Evolutionary conservation across 1,284 basidiomycete species (phyloP), one percentile per base, ranked within the genome.

Genomic region (Trametes pubescens): DNA sequence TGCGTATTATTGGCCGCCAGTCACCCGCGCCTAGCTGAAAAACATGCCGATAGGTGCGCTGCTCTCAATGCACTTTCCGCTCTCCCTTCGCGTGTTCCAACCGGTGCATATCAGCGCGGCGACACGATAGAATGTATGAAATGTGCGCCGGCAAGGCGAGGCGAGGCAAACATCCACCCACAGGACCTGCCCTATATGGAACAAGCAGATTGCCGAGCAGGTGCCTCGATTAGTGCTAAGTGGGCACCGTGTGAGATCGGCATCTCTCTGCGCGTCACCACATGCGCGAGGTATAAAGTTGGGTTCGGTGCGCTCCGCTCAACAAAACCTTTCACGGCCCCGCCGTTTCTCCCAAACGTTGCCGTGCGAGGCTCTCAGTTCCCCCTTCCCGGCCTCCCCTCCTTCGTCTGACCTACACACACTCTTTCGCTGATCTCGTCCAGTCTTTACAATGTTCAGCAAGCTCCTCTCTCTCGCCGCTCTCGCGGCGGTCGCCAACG

Each of bases 401-500:
- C 68, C 48, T 70, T 69, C 26, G 43, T 62, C 70, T 48, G 55
- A 69, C 68, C 69, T 62, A 58, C 44, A 44, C 58, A 67, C 72
- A 44, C 53, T 57, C 57, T 4, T 65, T 64, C 37, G 48, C 52
- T 44, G 34, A 61, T 40, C 62, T 18, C 40, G 29, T 60, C 55
- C 62, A 48, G 55, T 68, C 69, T 43, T 68, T 68, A 57, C 61
- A 38, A 67, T 64, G 61, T 61, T 71, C 55, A 47, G 59, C 24
- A 64, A 69, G 57, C 59, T 69, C 51, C 14, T 71, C 10, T 66
- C 69, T 59, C 65, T 71, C 46, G 57, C 66, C 16, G 65, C 69
- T 13, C 62, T 72, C 48, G 72, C 62, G 18, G 67, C 68, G n/a
- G 58, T 63, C 21, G 73, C 69, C 6, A 72, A 73, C 65, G 71